A percentile compares a stretch with the other conserved stretches of the same genome.
These are phyloP conservation scores for Diplogelasinospora grovesii DNA, from an alignment of 495 filamentous ascomycete species.

Conservation along the genomic window DNA sequence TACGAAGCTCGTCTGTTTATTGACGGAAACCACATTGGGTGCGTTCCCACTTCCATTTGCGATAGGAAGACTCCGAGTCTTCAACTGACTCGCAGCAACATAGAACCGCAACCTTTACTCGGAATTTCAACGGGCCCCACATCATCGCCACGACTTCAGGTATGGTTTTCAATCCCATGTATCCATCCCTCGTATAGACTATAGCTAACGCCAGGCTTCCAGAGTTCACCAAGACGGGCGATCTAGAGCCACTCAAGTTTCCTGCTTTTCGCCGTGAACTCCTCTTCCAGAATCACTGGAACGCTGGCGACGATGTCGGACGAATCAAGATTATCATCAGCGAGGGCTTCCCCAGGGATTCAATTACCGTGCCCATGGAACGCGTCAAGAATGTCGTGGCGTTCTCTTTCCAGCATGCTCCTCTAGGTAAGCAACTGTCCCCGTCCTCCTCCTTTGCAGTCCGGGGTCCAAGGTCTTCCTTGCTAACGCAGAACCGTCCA, in stretches of 20 bases:
- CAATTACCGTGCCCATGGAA: slow-evolving; percentile 51
- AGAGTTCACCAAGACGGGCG: slow-evolving; percentile 59
- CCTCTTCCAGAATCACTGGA: slow-evolving; percentile 64
- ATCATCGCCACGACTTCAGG: slow-evolving; percentile 46
- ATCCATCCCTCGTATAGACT: neutral
- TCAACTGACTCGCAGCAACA: slow-evolving; percentile 4
- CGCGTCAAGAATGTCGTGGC: slow-evolving; percentile 65
- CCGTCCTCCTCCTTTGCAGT: neutral
- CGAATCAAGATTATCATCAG: slow-evolving; percentile 72
- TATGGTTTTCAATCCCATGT: slow-evolving; percentile 10
- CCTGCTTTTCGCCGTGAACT: slow-evolving; percentile 68
- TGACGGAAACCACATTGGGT: slow-evolving; percentile 64
- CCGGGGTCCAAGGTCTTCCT: neutral
- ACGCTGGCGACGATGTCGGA: slow-evolving; percentile 62
- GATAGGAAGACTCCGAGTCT: neutral
- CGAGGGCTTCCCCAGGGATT: slow-evolving; percentile 58
- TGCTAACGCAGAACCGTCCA: slow-evolving; percentile 12
- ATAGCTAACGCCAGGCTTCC: slow-evolving; percentile 1
- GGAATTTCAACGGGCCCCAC: slow-evolving; percentile 54
- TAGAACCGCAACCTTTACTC: slow-evolving; percentile 51
- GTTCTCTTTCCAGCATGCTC: slow-evolving; percentile 85
- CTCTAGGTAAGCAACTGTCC: slow-evolving; percentile 49
- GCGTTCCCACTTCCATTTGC: slow-evolving; percentile 20
- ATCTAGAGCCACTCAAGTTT: slow-evolving; percentile 60
- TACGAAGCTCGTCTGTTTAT: slow-evolving; percentile 65